These are phyloP conservation scores for Geotrichum restrictum DNA, from an alignment of 1,139 yeast species.

Conservation along the genomic window DNA sequence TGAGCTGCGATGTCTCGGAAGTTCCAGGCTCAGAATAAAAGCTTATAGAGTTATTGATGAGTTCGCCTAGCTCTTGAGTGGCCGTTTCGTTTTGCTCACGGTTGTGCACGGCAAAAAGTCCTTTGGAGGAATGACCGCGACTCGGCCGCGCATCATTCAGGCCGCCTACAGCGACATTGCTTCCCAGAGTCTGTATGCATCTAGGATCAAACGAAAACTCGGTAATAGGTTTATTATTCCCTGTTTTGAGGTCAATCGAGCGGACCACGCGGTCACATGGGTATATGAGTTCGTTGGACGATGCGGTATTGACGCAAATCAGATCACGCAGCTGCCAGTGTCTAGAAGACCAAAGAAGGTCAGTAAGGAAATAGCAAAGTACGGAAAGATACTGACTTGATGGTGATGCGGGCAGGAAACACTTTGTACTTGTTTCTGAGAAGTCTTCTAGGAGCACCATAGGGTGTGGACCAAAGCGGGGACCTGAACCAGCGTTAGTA, in stretches of 20 bases:
- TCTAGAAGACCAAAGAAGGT: slow-evolving; percentile 25
- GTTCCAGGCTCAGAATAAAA: slow-evolving; percentile 43
- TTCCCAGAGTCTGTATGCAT: slow-evolving; percentile 60
- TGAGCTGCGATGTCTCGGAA: slow-evolving; percentile 29
- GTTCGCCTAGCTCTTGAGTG: slow-evolving; percentile 65
- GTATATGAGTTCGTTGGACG: slow-evolving; percentile 44
- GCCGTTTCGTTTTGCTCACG: slow-evolving; percentile 40
- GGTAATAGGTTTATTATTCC: slow-evolving; percentile 41
- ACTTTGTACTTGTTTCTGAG: slow-evolving; percentile 26
- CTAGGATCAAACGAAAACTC: slow-evolving; percentile 61
- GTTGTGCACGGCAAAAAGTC: slow-evolving; percentile 58
- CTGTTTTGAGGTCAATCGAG: slow-evolving; percentile 42
- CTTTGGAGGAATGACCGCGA: slow-evolving; percentile 39
- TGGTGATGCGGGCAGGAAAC: slow-evolving; percentile 31
- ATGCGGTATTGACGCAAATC: slow-evolving; percentile 47
- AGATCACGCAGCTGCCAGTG: slow-evolving; percentile 91
- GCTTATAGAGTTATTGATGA: slow-evolving; percentile 79
- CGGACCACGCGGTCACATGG: slow-evolving; percentile 49
- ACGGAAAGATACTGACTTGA: slow-evolving; percentile 27
- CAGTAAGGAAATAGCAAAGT: background rate
- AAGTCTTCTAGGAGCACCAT: slow-evolving; percentile 22
- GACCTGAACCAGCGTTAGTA: background rate
- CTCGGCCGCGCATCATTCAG: slow-evolving; percentile 43
- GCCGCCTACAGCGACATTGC: slow-evolving; percentile 68
- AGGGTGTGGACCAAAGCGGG: slow-evolving; percentile 18